Conservation (phyloP, 2,329 filamentous ascomycete genomes). For the Tolypocladium pustulatum region DNA sequence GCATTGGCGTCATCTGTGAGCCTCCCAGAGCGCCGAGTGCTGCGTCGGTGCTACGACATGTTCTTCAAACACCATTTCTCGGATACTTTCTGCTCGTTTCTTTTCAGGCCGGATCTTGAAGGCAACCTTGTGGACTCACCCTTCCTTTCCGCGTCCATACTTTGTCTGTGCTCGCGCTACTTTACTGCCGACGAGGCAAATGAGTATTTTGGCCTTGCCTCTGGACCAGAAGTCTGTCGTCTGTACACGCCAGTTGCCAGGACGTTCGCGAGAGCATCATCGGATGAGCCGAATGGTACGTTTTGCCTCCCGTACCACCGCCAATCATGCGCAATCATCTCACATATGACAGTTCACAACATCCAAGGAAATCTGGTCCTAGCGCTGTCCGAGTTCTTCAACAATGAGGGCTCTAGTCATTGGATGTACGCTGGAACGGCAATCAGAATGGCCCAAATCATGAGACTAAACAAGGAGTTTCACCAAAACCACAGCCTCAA, state of each 20-base stretch:
- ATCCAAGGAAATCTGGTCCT: slow-evolving; percentile 11
- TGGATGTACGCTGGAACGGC: slow-evolving; percentile 12
- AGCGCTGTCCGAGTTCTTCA: slow-evolving; percentile 1
- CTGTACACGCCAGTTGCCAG: not conserved
- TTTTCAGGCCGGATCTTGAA: slow-evolving; percentile 10
- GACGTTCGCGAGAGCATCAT: slow-evolving; percentile 2
- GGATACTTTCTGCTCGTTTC: slow-evolving; percentile 10
- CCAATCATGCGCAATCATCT: not conserved
- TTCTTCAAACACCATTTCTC: slow-evolving; percentile 10
- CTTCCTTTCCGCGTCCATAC: slow-evolving; percentile 4
- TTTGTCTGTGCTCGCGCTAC: slow-evolving; percentile 8
- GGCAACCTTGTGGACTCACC: slow-evolving; percentile 2
- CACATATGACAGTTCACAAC: slow-evolving; percentile 4
- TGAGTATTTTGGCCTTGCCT: slow-evolving; percentile 1
- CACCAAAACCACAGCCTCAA: slow-evolving; percentile 9
- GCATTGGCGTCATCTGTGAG: not conserved
- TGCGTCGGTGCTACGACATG: slow-evolving; percentile 1
- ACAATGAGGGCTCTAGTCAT: slow-evolving; percentile 10
- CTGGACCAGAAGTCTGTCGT: not conserved
- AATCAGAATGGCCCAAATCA: slow-evolving; percentile 14
- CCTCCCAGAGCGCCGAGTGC: slow-evolving; percentile 1
- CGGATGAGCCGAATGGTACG: slow-evolving; percentile 6
- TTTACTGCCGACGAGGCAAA: not conserved
- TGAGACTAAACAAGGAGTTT: slow-evolving; percentile 13
- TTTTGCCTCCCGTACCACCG: too few relatives aligned